Evolutionary conservation across 495 filamentous ascomycete genomes (phyloP).

Genomic region (Parmelia sp.): DNA sequence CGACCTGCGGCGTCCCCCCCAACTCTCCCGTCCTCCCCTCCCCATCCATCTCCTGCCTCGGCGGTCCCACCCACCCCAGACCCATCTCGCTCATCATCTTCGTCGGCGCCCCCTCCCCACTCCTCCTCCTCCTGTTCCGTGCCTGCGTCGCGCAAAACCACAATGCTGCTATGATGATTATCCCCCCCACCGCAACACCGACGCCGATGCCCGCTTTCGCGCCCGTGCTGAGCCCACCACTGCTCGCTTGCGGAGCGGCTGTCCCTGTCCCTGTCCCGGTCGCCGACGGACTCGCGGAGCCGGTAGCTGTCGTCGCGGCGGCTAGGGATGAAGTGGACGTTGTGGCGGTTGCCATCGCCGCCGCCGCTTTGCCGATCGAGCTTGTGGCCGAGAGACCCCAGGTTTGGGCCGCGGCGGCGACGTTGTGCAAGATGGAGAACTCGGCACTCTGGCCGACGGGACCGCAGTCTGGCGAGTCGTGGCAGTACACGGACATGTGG

Average conservation of each 20-base stretch:
- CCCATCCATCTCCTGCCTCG: not conserved
- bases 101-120: not conserved
- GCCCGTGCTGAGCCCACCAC: not conserved
- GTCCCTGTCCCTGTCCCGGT: no score
- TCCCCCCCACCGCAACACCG: not conserved
- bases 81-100: not conserved
- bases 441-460: not conserved
- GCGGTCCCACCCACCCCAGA: not conserved
- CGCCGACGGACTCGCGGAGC: not conserved
- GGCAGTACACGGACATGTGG: conserved; percentile 1
- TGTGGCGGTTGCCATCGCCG: not conserved
- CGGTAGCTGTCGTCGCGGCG: not conserved
- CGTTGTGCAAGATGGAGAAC: not conserved
- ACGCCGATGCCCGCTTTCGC: not conserved
- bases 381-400: not conserved
- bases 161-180: not conserved
- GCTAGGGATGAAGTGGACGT: not conserved
- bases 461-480: not conserved
- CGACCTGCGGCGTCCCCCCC: not conserved
- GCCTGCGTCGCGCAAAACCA: not conserved
- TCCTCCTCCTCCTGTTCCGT: not conserved
- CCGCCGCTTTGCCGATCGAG: not conserved
- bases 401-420: not conserved
- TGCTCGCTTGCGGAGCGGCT: no score
- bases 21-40: not conserved